Evolutionary conservation across 2,329 filamentous ascomycete species (phyloP).

Genomic region (Didymella glomerata): DNA sequence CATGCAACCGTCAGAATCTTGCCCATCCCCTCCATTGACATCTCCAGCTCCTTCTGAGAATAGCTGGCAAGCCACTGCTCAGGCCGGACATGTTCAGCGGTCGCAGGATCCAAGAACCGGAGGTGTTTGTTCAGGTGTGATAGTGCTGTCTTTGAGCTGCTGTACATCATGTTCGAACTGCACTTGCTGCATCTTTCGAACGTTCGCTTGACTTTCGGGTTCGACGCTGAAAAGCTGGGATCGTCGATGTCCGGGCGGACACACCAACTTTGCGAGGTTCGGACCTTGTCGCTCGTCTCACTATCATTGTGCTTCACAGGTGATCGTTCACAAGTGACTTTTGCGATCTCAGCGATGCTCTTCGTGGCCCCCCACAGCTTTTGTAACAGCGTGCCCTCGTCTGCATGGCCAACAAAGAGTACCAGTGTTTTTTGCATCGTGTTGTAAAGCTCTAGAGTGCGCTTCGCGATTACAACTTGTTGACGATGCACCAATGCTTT

Average conservation of each 20-base stretch:
- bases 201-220: constrained; percentile 16
- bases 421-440: constrained; percentile 27
- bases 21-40: constrained; percentile 25
- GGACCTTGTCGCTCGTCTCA: constrained; percentile 19
- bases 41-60: constrained; percentile 33
- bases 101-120: background rate
- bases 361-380: constrained; percentile 41
- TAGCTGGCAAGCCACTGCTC: constrained; percentile 36
- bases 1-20: constrained; percentile 29
- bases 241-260: constrained; percentile 23
- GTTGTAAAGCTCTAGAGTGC: constrained; percentile 23
- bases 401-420: constrained; percentile 36
- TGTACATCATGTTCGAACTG: constrained; percentile 18
- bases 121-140: constrained; percentile 36
- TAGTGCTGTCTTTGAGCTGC: constrained; percentile 28
- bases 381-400: constrained; percentile 31
- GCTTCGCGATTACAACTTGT: constrained; percentile 19
- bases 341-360: constrained; percentile 23
- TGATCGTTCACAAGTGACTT: constrained; percentile 7
- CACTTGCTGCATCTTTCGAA: constrained; percentile 35
- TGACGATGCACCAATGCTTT: constrained; percentile 27
- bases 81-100: background rate
- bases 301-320: constrained; percentile 19
- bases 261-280: constrained; percentile 24
- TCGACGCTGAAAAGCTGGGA: background rate